A percentile compares a stretch with the other conserved stretches of the same genome.
phyloP scores from a whole-genome alignment of 179 eudicot species.

The Vitellaria paradoxa region DNA sequence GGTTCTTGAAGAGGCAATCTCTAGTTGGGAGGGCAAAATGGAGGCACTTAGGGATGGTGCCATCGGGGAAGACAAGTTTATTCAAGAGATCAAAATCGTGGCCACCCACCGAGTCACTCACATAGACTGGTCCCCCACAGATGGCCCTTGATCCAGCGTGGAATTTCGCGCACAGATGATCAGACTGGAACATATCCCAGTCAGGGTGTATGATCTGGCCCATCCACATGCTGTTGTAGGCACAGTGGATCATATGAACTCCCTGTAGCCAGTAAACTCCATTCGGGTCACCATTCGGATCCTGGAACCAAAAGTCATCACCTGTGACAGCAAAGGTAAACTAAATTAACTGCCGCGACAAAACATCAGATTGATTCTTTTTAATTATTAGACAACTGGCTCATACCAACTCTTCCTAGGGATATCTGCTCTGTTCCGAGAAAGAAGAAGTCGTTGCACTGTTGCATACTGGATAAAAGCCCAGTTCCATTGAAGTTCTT shows the following conservation, averaged over 20 bases:
- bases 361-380: not conserved
- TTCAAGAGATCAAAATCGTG: conserved; percentile 57
- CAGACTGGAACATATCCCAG: conserved; percentile 73
- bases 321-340: conserved; percentile 23
- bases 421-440: conserved; percentile 64
- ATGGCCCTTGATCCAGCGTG: conserved; percentile 71
- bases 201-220: conserved; percentile 65
- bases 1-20: conserved; percentile 58
- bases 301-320: conserved; percentile 68
- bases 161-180: conserved; percentile 55
- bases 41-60: conserved; percentile 56
- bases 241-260: conserved; percentile 67
- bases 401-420: conserved; percentile 61
- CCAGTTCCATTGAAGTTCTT: conserved; percentile 63
- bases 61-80: conserved; percentile 53
- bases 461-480: conserved; percentile 64
- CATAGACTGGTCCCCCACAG: conserved; percentile 67
- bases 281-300: conserved; percentile 57
- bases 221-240: conserved; percentile 80
- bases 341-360: not conserved
- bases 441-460: conserved; percentile 68
- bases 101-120: conserved; percentile 53
- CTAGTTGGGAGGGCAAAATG: conserved; percentile 66
- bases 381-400: no score
- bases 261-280: conserved; percentile 75